Conservation (phyloP, 257 asterid genomes). For the Jasminum sambac region DNA sequence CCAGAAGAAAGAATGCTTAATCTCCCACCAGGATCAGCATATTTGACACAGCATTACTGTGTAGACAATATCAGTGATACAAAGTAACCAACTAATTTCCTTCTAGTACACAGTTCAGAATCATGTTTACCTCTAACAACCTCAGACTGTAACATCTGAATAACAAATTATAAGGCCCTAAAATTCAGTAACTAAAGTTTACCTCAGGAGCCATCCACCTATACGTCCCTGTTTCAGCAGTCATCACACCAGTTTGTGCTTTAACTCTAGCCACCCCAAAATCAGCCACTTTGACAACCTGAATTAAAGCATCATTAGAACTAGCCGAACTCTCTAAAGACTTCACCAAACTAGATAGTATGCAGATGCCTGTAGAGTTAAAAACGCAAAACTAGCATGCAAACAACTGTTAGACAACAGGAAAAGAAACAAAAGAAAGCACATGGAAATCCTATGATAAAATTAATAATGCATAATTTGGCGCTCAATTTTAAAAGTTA, state of each 20-base stretch:
- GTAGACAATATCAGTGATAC: background rate
- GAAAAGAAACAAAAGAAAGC: constrained; percentile 8
- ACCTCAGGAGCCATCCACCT: constrained; percentile 84
- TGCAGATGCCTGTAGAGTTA: background rate
- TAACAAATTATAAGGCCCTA: background rate
- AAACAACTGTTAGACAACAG: constrained; percentile 10
- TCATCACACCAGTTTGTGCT: constrained; percentile 97
- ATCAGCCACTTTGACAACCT: constrained; percentile 98
- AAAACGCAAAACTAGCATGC: background rate
- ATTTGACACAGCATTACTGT: too few species aligned
- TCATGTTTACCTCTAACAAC: background rate
- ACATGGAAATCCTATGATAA: background rate
- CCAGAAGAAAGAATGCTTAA: constrained; percentile 14
- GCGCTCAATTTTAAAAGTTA: background rate
- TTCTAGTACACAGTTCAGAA: background rate
- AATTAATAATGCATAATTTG: background rate
- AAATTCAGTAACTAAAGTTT: constrained; percentile 4
- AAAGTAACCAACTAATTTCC: background rate
- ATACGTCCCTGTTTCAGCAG: constrained; percentile 98
- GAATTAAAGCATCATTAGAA: constrained; percentile 22
- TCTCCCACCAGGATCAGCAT: constrained; percentile 16
- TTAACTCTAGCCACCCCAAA: constrained; percentile 99
- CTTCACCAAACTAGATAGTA: background rate
- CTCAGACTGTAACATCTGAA: background rate
- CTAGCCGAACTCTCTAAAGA: constrained; percentile 21